A percentile compares a stretch with the other conserved stretches of the same genome.
Conservation (phyloP, 2,329 filamentous ascomycete genomes). For the Trichoderma asperellum region DNA sequence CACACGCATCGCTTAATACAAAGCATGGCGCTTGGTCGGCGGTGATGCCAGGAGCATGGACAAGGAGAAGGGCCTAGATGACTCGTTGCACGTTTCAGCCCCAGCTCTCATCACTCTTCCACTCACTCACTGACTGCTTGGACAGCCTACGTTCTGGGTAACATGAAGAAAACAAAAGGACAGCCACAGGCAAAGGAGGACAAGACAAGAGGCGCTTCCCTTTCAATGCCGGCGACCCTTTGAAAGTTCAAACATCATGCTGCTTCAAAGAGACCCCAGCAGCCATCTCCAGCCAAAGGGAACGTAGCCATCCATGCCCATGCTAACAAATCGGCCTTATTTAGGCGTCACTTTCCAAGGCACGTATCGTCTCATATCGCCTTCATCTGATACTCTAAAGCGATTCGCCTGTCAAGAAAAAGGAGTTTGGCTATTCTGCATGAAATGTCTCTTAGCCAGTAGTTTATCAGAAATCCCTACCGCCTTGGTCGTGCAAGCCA, state of each 20-base stretch:
- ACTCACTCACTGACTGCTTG: background rate
- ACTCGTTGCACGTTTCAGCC: background rate
- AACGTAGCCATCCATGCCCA: background rate
- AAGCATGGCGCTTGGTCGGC: background rate
- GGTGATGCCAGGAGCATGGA: background rate
- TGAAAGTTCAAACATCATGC: background rate
- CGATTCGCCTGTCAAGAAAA: background rate
- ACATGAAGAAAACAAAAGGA: background rate
- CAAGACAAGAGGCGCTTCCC: background rate
- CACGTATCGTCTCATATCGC: conserved; percentile 10
- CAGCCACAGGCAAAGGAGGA: background rate
- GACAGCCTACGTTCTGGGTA: background rate
- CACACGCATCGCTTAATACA: background rate
- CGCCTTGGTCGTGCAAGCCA: background rate
- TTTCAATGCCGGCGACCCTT: background rate
- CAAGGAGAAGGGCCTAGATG: background rate
- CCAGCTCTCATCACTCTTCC: background rate
- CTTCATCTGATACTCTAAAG: background rate
- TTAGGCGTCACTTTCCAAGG: conserved; percentile 7
- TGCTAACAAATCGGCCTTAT: background rate
- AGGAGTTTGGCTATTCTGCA: background rate
- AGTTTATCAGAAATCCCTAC: background rate
- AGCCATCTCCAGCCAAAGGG: background rate
- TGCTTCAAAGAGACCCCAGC: background rate
- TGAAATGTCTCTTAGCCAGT: background rate